Evolutionary conservation across 208 protist species (phyloP).

Genomic region (Trypanosoma boissoni): DNA sequence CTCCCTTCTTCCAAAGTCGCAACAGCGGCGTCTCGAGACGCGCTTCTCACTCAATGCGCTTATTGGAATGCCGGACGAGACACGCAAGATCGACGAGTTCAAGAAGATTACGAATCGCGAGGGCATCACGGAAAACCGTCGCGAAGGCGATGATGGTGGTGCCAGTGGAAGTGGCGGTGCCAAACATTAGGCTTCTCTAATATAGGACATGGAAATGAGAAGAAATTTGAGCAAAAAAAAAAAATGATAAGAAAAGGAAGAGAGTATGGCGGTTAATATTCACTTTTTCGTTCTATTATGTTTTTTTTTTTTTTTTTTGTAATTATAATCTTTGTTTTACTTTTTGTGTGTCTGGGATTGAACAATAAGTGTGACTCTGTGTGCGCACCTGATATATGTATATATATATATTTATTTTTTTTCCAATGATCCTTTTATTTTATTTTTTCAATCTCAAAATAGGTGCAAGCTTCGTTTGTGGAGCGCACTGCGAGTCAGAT

Average conservation of each 20-base stretch:
- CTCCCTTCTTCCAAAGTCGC: constrained; percentile 70
- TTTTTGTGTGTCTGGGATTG: no score
- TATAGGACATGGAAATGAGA: no score
- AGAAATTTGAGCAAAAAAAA: no score
- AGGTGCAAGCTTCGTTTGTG: background rate
- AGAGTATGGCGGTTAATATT: no score
- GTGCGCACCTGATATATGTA: background rate
- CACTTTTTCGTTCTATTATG: constrained; percentile 10
- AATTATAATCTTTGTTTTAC: constrained; percentile 3
- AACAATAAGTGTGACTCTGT: no score
- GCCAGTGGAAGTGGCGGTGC: background rate
- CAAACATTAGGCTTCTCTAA: constrained; percentile 1
- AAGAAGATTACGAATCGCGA: constrained; percentile 64
- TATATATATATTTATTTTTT: background rate
- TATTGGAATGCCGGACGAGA: constrained; percentile 81
- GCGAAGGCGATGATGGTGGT: background rate
- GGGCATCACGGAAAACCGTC: constrained; percentile 25
- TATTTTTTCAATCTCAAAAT: background rate
- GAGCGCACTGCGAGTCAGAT: background rate
- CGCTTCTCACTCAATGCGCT: constrained; percentile 74
- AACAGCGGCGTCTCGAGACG: constrained; percentile 77
- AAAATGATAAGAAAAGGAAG: no score
- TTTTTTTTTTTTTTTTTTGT: constrained; percentile 2
- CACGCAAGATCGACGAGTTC: constrained; percentile 71
- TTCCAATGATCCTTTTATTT: constrained; percentile 2